Base-by-base conservation (phyloP, 2,329 filamentous ascomycete species). In the Atkinsonella texensis region DNA sequence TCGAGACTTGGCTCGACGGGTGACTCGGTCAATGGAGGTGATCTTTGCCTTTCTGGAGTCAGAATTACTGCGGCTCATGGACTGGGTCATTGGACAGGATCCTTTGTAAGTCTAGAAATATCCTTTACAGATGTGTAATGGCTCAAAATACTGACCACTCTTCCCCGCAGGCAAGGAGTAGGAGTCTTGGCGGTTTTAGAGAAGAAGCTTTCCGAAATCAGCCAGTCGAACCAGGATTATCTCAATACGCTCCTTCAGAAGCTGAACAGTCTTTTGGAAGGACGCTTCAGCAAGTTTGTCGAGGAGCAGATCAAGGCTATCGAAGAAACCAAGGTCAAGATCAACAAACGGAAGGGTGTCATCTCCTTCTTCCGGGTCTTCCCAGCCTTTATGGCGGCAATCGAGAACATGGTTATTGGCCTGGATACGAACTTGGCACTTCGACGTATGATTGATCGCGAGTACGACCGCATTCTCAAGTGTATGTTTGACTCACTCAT, bases 401-500 rank as follows among this genome's bases (percentile, higher is more conserved):
- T 96, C 1, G 90, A 96, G 68, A 89, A 84, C 62, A 90, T 94
- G 80, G 76, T 95, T 46, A 70, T 76, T 0, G 74, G 75, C 17
- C 70, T 75, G 9, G 77, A 82, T 53, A 64, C 71, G 4, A 74
- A 73, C 54, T 75, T 83, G 15, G 74, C 79, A 13, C 79, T 95
- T 49, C 81, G 91, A 20, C 76, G 82, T 52, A 85, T 84, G 56
- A 81, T 97, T 54, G 89, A 97, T 62, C 81, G 85, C 55, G 89
- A 90, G 52, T 98, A 98, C 65, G 79, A 85, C 54, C 85, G 87
- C 56, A 85, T 97, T 60, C 85, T 95, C 64, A 90, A 88, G 63
- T 85, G 88, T 47, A 98, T 97, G 90, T 97, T 95, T 70, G 91
- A 97, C 68, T 93, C 87, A 48, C 80, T 98, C 56, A 94, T 93